Percentiles rank a stretch among this genome's conserved stretches.
phyloP scores from a whole-genome alignment of 768 basidiomycete genomes.

The Boletus rubropictus region DNA sequence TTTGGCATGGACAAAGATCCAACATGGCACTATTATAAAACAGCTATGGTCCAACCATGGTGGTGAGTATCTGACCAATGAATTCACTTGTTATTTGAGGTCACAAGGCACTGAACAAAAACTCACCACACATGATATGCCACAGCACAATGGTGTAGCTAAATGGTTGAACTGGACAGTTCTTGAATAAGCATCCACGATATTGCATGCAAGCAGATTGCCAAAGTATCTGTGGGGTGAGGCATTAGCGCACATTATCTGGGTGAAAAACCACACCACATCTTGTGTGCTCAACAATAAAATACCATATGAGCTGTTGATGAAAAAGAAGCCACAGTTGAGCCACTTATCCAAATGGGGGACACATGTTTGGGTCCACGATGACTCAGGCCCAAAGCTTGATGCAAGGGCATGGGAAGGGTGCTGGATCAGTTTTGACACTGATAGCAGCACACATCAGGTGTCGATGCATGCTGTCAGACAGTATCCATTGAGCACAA shows the following conservation, averaged over 20 bases:
- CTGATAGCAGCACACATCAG: accelerated
- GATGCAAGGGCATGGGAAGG: background rate
- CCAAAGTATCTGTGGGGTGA: background rate
- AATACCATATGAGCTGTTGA: background rate
- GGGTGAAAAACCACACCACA: background rate
- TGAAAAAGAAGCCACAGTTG: background rate
- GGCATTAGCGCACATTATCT: background rate
- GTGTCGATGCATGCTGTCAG: background rate
- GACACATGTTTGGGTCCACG: background rate
- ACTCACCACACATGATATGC: background rate
- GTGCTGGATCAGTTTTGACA: background rate
- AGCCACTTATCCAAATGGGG: background rate
- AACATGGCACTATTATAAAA: too few relatives aligned
- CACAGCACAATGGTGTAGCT: too few relatives aligned
- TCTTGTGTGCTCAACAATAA: background rate
- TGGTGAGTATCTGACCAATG: too few relatives aligned
- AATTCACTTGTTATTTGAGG: too few relatives aligned
- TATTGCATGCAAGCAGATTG: background rate
- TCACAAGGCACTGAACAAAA: too few relatives aligned
- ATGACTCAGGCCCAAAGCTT: background rate
- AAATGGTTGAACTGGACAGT: too few relatives aligned
- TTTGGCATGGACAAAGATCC: too few relatives aligned
- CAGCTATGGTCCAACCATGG: too few relatives aligned
- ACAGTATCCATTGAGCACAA: background rate
- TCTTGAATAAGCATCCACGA: too few relatives aligned